Evolutionary conservation across 352 stramenopile genomes (phyloP).

Genomic region (Pythium dissotocum): DNA sequence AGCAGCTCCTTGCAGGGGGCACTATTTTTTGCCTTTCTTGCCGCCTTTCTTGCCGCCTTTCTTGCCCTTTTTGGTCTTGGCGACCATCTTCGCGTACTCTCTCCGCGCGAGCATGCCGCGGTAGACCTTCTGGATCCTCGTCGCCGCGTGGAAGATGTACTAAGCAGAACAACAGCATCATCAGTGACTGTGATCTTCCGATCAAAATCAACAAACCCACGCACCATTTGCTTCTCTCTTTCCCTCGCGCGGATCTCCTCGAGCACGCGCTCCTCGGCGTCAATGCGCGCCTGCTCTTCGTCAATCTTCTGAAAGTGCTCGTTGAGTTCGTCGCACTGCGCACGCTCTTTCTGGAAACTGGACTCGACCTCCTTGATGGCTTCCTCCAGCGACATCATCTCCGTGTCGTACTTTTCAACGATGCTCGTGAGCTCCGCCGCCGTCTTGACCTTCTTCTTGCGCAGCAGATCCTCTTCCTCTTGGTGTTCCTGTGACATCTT

Average conservation of each 20-base stretch:
- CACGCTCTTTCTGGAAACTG: conserved; percentile 47
- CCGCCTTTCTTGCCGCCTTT: conserved; percentile 33
- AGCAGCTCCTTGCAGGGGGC: background rate
- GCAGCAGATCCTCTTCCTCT: conserved; percentile 74
- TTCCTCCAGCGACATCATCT: conserved; percentile 65
- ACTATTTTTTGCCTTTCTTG: conserved; percentile 33
- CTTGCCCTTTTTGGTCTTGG: conserved; percentile 85
- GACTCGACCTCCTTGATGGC: conserved; percentile 52
- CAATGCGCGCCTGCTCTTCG: conserved; percentile 83
- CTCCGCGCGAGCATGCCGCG: conserved; percentile 60
- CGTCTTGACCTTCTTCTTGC: conserved; percentile 84
- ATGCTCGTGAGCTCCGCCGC: conserved; percentile 65
- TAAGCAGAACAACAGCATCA: conserved; percentile 25
- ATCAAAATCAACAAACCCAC: background rate
- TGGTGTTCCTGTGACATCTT: conserved; percentile 85
- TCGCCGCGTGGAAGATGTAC: conserved; percentile 73
- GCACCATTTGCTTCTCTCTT: conserved; percentile 72
- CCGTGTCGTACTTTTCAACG: conserved; percentile 77
- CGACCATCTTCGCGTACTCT: conserved; percentile 72
- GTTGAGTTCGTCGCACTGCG: conserved; percentile 68
- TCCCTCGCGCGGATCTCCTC: conserved; percentile 70
- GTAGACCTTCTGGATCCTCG: conserved; percentile 82
- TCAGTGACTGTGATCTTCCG: too few relatives aligned
- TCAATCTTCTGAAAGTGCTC: conserved; percentile 89
- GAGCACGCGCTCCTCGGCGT: conserved; percentile 74